Conservation (phyloP, 495 filamentous ascomycete species). For the Neurospora tetrasperma region DNA sequence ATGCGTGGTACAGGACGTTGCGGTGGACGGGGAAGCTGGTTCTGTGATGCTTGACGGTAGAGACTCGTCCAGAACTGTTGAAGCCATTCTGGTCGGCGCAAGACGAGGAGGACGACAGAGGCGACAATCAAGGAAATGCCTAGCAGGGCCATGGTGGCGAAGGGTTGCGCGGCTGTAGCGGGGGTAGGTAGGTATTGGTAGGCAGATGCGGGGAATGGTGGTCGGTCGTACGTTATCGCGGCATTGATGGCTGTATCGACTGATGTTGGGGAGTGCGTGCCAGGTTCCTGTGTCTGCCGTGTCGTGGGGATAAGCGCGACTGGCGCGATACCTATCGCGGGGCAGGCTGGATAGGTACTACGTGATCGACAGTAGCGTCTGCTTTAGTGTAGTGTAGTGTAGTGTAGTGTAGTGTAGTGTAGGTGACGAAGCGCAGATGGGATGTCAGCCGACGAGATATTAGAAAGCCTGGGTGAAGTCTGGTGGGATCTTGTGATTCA, state of each 20-base stretch:
- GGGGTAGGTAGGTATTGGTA: neutral
- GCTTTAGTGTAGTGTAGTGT: neutral
- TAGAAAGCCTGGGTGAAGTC: neutral
- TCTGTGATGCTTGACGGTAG: constrained; percentile 14
- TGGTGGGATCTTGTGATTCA: neutral
- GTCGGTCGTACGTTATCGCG: constrained; percentile 13
- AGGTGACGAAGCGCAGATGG: neutral
- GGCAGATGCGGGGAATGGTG: neutral
- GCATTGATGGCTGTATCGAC: constrained; percentile 2
- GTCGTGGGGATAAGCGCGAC: neutral
- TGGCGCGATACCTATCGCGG: neutral
- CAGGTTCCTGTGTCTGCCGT: neutral
- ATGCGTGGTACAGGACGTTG: constrained; percentile 11
- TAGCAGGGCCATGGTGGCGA: constrained; percentile 37
- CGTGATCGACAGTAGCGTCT: neutral
- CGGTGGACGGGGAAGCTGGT: constrained; percentile 14
- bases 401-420: too few relatives aligned
- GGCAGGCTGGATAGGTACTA: neutral
- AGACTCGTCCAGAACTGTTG: constrained; percentile 24
- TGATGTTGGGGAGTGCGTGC: neutral
- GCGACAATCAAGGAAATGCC: constrained; percentile 45
- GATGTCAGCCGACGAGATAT: neutral
- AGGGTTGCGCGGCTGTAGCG: constrained; percentile 1
- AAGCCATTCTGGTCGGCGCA: constrained; percentile 35
- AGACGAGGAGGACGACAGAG: constrained; percentile 40